These are phyloP conservation scores for Pleurotus ostreatus DNA, from an alignment of 768 basidiomycete species.

Conservation along the genomic window DNA sequence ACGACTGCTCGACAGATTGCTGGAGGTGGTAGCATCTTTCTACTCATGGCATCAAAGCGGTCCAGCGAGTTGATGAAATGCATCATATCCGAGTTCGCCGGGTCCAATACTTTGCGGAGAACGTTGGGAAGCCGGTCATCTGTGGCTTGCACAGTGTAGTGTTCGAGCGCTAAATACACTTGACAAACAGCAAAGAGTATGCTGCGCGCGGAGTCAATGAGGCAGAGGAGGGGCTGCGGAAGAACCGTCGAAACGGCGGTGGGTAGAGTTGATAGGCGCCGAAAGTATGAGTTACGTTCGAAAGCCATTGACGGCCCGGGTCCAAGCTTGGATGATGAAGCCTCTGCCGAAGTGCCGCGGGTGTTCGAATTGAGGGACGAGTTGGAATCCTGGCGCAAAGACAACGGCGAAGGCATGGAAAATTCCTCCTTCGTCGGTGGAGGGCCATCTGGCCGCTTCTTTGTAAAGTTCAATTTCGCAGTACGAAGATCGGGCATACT, in stretches of 20 bases:
- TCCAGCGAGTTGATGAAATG: conserved; percentile 86
- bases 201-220: conserved; percentile 88
- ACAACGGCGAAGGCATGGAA: conserved; percentile 33
- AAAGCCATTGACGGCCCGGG: conserved; percentile 61
- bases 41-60: conserved; percentile 81
- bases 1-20: conserved; percentile 72
- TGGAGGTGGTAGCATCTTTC: conserved; percentile 64
- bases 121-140: conserved; percentile 81
- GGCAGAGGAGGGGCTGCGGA: conserved; percentile 60
- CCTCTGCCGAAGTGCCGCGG: conserved; percentile 19
- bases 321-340: conserved; percentile 36
- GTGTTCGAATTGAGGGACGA: conserved; percentile 25
- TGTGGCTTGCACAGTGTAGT: conserved; percentile 79
- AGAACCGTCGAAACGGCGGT: conserved; percentile 60
- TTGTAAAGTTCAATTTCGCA: conserved; percentile 34
- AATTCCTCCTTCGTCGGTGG: conserved; percentile 25
- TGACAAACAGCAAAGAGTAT: conserved; percentile 91
- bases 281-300: conserved; percentile 91
- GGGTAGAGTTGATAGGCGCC: conserved; percentile 79
- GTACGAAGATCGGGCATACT: conserved; percentile 82
- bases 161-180: conserved; percentile 83
- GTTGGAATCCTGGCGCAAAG: conserved; percentile 46
- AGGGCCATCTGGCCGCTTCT: conserved; percentile 23
- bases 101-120: conserved; percentile 80
- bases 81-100: conserved; percentile 76